phyloP scores from a whole-genome alignment of 208 protist species.

The Phytomonas francai region DNA sequence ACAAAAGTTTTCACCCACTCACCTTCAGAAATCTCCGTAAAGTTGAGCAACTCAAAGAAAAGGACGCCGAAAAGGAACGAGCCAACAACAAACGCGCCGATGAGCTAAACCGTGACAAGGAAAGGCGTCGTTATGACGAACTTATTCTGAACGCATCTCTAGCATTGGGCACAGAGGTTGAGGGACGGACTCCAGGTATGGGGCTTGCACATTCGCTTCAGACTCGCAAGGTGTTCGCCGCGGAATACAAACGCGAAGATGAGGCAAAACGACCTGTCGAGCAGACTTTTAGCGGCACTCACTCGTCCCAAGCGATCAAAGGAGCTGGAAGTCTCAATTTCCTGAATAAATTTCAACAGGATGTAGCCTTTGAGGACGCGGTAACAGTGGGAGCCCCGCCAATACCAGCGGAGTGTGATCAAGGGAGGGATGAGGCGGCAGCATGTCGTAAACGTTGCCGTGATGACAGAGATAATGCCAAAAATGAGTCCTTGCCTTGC shows the following conservation, averaged over 20 bases:
- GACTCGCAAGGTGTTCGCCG: constrained; percentile 70
- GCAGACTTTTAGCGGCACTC: neutral
- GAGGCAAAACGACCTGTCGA: neutral
- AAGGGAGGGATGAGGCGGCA: constrained; percentile 2
- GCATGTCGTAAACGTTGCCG: too few relatives aligned
- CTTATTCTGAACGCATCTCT: constrained; percentile 24
- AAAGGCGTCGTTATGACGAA: constrained; percentile 74
- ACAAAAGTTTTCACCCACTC: constrained; percentile 86
- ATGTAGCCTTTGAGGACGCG: constrained; percentile 8
- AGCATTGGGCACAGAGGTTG: constrained; percentile 6
- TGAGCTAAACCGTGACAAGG: constrained; percentile 57
- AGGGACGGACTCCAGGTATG: constrained; percentile 17
- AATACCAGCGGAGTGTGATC: neutral
- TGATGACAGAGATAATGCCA: neutral
- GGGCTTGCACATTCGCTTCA: constrained; percentile 35
- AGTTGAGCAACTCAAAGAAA: constrained; percentile 49
- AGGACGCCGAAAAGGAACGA: constrained; percentile 30
- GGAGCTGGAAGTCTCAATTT: neutral
- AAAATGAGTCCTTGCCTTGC: constrained; percentile 2
- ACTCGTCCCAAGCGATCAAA: neutral
- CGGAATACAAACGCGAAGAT: constrained; percentile 21
- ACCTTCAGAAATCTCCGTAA: constrained; percentile 66
- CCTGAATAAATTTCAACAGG: neutral
- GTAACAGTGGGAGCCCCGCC: neutral
- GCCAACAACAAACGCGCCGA: constrained; percentile 27